These are phyloP conservation scores for Fusarium sp. DNA, from an alignment of 2,329 filamentous ascomycete species.

Conservation along the genomic window DNA sequence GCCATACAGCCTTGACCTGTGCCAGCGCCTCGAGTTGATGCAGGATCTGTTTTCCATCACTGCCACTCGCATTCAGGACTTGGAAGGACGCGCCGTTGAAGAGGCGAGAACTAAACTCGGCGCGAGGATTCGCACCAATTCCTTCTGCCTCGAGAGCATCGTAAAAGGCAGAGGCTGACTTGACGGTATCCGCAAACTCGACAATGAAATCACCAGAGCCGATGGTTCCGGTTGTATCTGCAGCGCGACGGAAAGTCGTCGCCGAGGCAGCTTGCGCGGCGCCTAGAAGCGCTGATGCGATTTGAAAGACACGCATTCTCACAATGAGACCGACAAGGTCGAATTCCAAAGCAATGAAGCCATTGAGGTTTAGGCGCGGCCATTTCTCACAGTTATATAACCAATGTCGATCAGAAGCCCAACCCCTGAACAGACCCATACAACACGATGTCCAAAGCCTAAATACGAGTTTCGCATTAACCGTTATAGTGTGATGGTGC, in stretches of 20 bases:
- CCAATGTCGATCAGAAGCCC: neutral
- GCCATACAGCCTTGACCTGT: neutral
- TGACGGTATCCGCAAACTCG: neutral
- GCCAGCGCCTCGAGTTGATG: neutral
- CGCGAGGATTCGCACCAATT: neutral
- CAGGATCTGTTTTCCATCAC: neutral
- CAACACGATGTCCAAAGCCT: neutral
- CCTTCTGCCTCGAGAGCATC: neutral
- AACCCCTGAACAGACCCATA: neutral
- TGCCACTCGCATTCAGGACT: neutral
- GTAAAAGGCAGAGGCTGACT: neutral
- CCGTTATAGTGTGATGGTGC: neutral
- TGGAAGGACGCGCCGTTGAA: neutral
- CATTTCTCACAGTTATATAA: neutral
- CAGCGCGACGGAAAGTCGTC: neutral
- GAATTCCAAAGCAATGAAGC: neutral
- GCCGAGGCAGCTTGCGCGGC: neutral
- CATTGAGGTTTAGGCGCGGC: too few relatives aligned
- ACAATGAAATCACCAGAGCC: neutral
- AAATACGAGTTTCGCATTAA: conserved; percentile 1
- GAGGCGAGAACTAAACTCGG: neutral
- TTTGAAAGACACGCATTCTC: neutral
- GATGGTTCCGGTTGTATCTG: neutral
- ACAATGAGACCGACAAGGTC: neutral
- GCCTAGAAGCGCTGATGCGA: neutral